Evolutionary conservation across 805 yeast genomes (phyloP), one percentile per base, ranked within the genome.

Genomic region (Tetrapisispora arboricola): DNA sequence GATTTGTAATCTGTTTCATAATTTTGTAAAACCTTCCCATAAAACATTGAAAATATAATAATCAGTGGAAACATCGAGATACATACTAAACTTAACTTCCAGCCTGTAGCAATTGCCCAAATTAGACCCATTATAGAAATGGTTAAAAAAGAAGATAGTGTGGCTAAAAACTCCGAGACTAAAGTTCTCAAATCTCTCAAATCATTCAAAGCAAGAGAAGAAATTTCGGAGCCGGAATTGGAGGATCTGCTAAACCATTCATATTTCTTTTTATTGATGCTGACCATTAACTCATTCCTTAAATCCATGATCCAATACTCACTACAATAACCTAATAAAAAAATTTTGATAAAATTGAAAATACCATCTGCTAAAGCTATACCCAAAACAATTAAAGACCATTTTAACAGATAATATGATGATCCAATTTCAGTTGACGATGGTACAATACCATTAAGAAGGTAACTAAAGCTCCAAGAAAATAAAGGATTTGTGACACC

Each of bases 51-150:
- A 1, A 76, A 52, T 0, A 73, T 20, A 0, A 74, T 50, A 38
- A 84, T 76, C 11, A 78, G 47, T 0, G 95, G 94, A 12, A 83
- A 70, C 57, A 87, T 67, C 0, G 95, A 71, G 10, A 88, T 51
- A 2, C 95, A 94, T 2, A 85, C 92, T 9, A 90, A 62, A 1
- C 96, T 75, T 32, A 92, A 63, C 51, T 80, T 83, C 97, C 97
- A 92, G 0, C 96, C 95, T 10, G 70, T 57, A 0, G 69, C 70
- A 1, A 86, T 46, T 0, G 96, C 78, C 96, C 96, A 92, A 6
- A 76, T 64, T 4, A 79, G 46, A 4, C 96, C 94, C 21, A 77
- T 60, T 0, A 66, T 29, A 0, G 81, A 64, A 36, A 86, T 68
- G 0, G 76, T 64, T 2, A 73, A 38, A 30, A 84, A 69, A 10